A percentile compares a stretch with the other conserved stretches of the same genome.
Evolutionary conservation across 2,329 filamentous ascomycete genomes (phyloP).

Genomic region (Herpotrichia juniperi): DNA sequence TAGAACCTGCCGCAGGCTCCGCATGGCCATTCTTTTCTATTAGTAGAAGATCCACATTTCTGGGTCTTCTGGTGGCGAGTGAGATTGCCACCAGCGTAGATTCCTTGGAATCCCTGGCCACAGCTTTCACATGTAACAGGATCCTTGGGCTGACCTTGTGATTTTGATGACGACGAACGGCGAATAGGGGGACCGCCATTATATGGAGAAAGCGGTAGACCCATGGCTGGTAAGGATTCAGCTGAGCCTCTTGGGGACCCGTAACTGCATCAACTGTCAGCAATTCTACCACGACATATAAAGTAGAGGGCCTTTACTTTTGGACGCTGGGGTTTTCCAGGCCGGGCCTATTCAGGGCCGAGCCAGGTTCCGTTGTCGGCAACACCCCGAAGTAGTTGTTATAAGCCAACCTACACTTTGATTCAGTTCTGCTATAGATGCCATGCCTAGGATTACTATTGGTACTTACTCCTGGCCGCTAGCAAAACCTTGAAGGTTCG

Average conservation of each 20-base stretch:
- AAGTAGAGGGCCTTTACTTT: too few relatives aligned
- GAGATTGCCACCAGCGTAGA: constrained; percentile 35
- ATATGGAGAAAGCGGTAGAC: neutral
- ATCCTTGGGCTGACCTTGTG: neutral
- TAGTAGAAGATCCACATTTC: constrained; percentile 23
- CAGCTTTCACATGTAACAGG: constrained; percentile 1
- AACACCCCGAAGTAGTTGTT: neutral
- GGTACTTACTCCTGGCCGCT: neutral
- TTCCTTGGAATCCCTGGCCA: constrained; percentile 20
- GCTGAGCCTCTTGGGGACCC: neutral
- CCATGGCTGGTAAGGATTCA: neutral
- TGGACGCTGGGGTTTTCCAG: too few relatives aligned
- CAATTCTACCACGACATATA: too few relatives aligned
- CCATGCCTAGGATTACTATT: neutral
- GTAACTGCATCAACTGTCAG: too few relatives aligned
- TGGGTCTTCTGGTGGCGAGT: constrained; percentile 33
- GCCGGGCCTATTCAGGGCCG: neutral
- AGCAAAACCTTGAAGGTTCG: too few relatives aligned
- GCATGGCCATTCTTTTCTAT: constrained; percentile 23
- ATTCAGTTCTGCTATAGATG: neutral
- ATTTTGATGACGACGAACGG: neutral
- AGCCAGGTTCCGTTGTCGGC: neutral
- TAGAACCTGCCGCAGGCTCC: constrained; percentile 29
- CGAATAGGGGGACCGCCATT: too few relatives aligned
- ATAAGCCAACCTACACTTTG: too few relatives aligned